Evolutionary conservation across 805 yeast species (phyloP).

Genomic region (Teunomyces cretensis): DNA sequence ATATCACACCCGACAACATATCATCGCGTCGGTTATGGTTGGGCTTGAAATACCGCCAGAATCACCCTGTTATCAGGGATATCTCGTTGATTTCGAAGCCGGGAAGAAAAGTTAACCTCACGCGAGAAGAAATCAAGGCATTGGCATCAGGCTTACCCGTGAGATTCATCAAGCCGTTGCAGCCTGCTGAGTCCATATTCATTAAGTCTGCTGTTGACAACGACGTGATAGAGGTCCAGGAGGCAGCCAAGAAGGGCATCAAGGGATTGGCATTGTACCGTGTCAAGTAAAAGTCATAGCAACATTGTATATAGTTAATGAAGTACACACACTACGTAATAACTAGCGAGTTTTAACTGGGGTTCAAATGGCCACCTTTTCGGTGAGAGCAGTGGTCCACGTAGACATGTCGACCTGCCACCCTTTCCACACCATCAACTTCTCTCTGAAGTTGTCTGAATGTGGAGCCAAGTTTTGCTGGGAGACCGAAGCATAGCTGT

Average conservation of each 20-base stretch:
- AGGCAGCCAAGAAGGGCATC: conserved; percentile 73
- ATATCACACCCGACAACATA: conserved; percentile 83
- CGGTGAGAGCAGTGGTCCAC: conserved; percentile 69
- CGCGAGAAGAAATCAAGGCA: conserved; percentile 61
- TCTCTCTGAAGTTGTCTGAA: conserved; percentile 55
- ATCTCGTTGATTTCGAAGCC: conserved; percentile 82
- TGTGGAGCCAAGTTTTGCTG: conserved; percentile 19
- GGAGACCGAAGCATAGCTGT: conserved; percentile 29
- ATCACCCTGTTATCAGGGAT: conserved; percentile 70
- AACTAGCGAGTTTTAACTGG: too few relatives aligned
- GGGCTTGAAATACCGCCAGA: conserved; percentile 82
- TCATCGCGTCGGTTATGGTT: conserved; percentile 88
- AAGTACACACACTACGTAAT: conserved; percentile 1
- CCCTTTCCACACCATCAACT: conserved; percentile 70
- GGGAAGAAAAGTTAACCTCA: conserved; percentile 67
- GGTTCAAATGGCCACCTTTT: conserved; percentile 29
- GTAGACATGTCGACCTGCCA: conserved; percentile 85
- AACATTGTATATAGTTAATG: conserved; percentile 9
- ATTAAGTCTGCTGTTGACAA: conserved; percentile 47
- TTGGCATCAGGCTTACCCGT: conserved; percentile 76
- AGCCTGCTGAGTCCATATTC: conserved; percentile 86
- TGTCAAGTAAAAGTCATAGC: conserved; percentile 40
- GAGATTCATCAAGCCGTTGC: conserved; percentile 74
- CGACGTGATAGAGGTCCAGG: conserved; percentile 72
- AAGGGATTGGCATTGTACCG: conserved; percentile 84